phyloP scores from a whole-genome alignment of 2,329 filamentous ascomycete species.

The Clarireedia monteithiana region DNA sequence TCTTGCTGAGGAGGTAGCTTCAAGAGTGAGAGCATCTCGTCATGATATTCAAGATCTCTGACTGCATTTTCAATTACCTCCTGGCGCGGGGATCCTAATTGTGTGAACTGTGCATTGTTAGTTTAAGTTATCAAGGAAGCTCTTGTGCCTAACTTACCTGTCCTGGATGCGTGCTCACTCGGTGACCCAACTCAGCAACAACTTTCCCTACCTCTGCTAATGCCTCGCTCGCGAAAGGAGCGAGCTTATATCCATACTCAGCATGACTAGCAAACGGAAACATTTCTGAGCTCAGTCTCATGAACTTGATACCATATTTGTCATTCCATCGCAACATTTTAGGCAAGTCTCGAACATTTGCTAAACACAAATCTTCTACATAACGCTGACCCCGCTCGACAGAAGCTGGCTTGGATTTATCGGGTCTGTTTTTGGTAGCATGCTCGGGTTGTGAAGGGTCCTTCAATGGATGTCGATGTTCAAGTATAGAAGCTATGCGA shows the following conservation, averaged over 20 bases:
- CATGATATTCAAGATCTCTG: slow-evolving; percentile 80
- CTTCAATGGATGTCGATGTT: slow-evolving; percentile 74
- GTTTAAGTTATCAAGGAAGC: background rate
- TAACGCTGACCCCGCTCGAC: slow-evolving; percentile 60
- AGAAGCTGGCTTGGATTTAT: slow-evolving; percentile 62
- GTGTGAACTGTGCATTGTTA: slow-evolving; percentile 55
- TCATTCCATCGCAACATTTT: slow-evolving; percentile 93
- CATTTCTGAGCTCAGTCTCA: slow-evolving; percentile 91
- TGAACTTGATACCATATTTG: slow-evolving; percentile 82
- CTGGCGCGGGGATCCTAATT: slow-evolving; percentile 73
- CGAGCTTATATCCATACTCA: slow-evolving; percentile 78
- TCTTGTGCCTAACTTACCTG: slow-evolving; percentile 35
- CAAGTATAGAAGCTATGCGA: slow-evolving; percentile 81
- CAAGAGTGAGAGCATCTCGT: slow-evolving; percentile 73
- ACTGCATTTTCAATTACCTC: slow-evolving; percentile 71
- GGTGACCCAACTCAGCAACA: slow-evolving; percentile 70
- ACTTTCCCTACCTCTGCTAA: slow-evolving; percentile 71
- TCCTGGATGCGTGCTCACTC: slow-evolving; percentile 84
- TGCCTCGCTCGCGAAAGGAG: slow-evolving; percentile 71
- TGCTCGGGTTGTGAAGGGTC: slow-evolving; percentile 73
- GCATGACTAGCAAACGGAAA: slow-evolving; percentile 91
- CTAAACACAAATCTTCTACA: slow-evolving; percentile 68
- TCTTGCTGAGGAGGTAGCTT: slow-evolving; percentile 70
- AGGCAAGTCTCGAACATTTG: slow-evolving; percentile 73
- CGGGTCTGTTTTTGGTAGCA: slow-evolving; percentile 76